These are phyloP conservation scores for Priceomyces carsonii DNA, from an alignment of 805 yeast genomes.

Conservation along the genomic window DNA sequence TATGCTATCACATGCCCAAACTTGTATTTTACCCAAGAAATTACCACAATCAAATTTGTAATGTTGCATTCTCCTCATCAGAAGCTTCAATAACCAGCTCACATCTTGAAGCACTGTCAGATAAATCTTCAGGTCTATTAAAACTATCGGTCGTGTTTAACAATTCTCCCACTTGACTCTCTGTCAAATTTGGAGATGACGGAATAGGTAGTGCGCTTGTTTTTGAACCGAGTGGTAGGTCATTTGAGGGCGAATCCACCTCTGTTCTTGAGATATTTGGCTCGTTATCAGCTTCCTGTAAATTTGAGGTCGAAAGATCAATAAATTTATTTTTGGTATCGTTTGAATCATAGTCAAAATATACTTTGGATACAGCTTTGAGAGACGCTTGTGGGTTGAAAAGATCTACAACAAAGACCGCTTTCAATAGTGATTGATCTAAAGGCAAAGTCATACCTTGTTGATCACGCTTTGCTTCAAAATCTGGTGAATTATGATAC, in stretches of 20 bases:
- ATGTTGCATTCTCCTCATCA: constrained; percentile 35
- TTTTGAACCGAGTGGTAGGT: too few species aligned
- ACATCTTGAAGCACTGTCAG: too few species aligned
- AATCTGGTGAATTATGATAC: constrained; percentile 24
- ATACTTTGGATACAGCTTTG: constrained; percentile 17
- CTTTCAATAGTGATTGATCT: too few species aligned
- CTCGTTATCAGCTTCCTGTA: not conserved
- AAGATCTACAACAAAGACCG: constrained; percentile 17
- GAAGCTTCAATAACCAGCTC: constrained; percentile 32
- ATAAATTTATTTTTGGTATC: constrained; percentile 7
- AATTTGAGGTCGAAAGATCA: constrained; percentile 10
- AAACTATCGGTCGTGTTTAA: too few species aligned
- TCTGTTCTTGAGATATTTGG: not conserved
- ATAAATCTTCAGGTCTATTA: too few species aligned
- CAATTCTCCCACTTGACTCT: constrained; percentile 9
- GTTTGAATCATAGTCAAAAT: constrained; percentile 22
- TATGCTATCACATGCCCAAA: too few species aligned
- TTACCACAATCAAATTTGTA: too few species aligned
- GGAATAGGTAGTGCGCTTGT: too few species aligned
- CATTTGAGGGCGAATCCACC: too few species aligned
- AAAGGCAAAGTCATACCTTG: too few species aligned
- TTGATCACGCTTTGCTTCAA: too few species aligned
- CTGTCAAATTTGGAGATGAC: constrained; percentile 17
- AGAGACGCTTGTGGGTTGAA: constrained; percentile 8
- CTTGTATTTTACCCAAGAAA: constrained; percentile 1